Evolutionary conservation across 331 rosid species (phyloP).

Genomic region (Stylosanthes scabra): DNA sequence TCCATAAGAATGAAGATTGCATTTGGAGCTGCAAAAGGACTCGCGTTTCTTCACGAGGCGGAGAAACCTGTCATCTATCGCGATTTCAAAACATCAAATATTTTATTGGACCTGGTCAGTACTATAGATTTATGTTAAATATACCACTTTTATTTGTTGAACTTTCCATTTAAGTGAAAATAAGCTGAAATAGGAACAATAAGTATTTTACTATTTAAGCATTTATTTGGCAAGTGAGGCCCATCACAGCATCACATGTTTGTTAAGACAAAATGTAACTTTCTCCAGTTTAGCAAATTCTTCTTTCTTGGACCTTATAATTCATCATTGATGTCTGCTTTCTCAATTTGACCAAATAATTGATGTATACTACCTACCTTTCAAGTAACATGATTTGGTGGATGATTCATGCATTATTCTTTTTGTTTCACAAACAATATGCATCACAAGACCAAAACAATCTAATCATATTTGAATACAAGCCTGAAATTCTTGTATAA

Average conservation of each 20-base stretch:
- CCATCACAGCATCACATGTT: no score
- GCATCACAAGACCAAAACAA: slow-evolving; percentile 26
- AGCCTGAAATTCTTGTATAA: background rate
- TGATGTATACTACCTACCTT: no score
- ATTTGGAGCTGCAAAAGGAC: slow-evolving; percentile 95
- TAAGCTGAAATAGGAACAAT: background rate
- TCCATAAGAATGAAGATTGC: slow-evolving; percentile 98
- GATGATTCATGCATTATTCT: background rate
- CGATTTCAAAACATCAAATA: slow-evolving; percentile 95
- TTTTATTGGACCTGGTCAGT: slow-evolving; percentile 84
- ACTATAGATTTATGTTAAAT: slow-evolving; percentile 5
- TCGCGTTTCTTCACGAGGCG: slow-evolving; percentile 98
- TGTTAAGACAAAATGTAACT: no score
- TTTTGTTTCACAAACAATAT: background rate
- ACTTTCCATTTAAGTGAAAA: background rate
- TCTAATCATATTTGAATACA: background rate
- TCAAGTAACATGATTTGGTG: background rate
- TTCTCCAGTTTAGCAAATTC: no score
- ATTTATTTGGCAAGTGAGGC: background rate
- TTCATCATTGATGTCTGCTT: no score
- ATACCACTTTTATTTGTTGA: background rate
- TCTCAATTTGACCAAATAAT: no score
- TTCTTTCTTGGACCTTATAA: no score
- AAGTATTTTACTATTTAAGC: background rate
- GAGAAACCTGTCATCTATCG: slow-evolving; percentile 98